phyloP scores from a whole-genome alignment of 345 rosid genomes.

The Luvunga scandens region DNA sequence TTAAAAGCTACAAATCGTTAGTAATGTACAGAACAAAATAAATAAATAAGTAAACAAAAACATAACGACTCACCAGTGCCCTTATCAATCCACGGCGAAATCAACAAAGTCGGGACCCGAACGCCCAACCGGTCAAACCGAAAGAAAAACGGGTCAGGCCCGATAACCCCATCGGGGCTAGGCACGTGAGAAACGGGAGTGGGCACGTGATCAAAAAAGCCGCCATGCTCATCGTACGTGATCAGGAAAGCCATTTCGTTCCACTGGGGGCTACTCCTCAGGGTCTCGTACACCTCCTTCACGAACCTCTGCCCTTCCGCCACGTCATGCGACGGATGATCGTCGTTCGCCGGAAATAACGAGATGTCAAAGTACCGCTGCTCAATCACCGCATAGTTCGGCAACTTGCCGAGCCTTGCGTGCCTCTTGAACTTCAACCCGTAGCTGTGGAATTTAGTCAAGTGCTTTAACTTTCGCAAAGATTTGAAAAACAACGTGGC shows the following conservation, averaged over 20 bases:
- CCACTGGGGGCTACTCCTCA: constrained; percentile 97
- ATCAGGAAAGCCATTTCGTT: constrained; percentile 85
- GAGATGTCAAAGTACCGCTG: constrained; percentile 78
- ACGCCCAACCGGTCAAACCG: constrained; percentile 89
- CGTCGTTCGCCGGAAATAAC: constrained; percentile 79
- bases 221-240: constrained; percentile 96
- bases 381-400: constrained; percentile 85
- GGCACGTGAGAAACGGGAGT: constrained; percentile 82
- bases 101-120: constrained; percentile 76
- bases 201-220: constrained; percentile 96
- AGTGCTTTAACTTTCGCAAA: constrained; percentile 67
- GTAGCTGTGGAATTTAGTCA: constrained; percentile 66
- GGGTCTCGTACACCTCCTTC: constrained; percentile 91
- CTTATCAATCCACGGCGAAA: constrained; percentile 96
- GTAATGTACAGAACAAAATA: background rate
- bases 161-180: constrained; percentile 85
- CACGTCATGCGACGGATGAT: constrained; percentile 95
- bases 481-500: constrained; percentile 82
- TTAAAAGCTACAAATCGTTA: background rate
- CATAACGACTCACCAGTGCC: constrained; percentile 61
- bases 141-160: constrained; percentile 90
- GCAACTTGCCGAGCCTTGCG: constrained; percentile 69
- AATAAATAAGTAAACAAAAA: too few relatives aligned
- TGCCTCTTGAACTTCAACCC: constrained; percentile 58
- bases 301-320: constrained; percentile 82